A percentile compares a stretch with the other conserved stretches of the same genome.
Evolutionary conservation across 352 stramenopile species (phyloP).

Genomic region (Aphanomyces stellatus): DNA sequence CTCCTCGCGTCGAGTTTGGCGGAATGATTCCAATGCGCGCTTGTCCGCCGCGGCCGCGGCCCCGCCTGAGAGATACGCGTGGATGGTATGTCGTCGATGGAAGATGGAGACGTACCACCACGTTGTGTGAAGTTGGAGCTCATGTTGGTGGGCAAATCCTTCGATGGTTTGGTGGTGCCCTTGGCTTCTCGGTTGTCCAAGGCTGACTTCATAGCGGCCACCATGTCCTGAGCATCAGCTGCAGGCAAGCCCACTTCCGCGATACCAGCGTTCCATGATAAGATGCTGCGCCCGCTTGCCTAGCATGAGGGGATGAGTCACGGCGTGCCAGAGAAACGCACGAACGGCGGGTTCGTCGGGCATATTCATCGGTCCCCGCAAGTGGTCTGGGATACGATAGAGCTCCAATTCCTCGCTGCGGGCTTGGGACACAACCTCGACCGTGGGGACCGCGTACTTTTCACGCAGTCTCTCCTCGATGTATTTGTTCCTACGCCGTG

Average conservation of each 20-base stretch:
- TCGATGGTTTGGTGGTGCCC: too few species aligned
- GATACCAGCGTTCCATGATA: conserved; percentile 72
- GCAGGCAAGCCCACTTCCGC: conserved; percentile 65
- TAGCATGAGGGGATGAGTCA: conserved; percentile 7
- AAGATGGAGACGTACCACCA: too few species aligned
- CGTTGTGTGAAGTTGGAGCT: not conserved
- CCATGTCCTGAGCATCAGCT: too few species aligned
- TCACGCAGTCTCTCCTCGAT: conserved; percentile 67
- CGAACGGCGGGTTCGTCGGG: conserved; percentile 5
- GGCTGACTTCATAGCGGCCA: conserved; percentile 38
- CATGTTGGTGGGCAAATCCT: not conserved
- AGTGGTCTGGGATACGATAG: conserved; percentile 50
- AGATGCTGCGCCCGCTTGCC: conserved; percentile 43
- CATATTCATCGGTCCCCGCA: conserved; percentile 24
- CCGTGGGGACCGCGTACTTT: conserved; percentile 26
- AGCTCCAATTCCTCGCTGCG: conserved; percentile 52
- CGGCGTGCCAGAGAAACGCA: not conserved
- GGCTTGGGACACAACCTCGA: not conserved
- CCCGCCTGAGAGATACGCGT: too few species aligned
- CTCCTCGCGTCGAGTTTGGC: too few species aligned
- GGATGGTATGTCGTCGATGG: too few species aligned
- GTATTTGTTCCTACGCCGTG: conserved; percentile 51
- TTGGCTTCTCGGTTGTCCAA: too few species aligned
- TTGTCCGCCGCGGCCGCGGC: too few species aligned
- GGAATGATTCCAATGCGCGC: too few species aligned